These are phyloP conservation scores for Apodospora peruviana DNA, from an alignment of 495 filamentous ascomycete species.

Conservation along the genomic window DNA sequence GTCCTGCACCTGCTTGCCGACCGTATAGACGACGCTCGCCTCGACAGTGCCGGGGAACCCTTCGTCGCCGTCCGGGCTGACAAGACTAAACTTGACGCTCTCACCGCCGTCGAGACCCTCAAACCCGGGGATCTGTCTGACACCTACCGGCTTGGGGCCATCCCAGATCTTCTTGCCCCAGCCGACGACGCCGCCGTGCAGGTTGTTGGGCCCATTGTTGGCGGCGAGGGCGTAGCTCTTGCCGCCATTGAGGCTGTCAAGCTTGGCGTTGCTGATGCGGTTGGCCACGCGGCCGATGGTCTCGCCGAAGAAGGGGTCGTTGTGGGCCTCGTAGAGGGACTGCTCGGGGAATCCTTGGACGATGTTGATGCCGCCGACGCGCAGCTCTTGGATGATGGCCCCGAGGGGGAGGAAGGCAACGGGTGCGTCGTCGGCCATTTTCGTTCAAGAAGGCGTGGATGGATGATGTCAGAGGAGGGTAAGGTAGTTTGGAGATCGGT, in stretches of 20 bases:
- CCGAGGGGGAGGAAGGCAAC: slow-evolving; percentile 75
- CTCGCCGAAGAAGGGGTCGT: slow-evolving; percentile 78
- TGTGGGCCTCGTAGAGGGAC: slow-evolving; percentile 65
- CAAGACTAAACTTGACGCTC: slow-evolving; percentile 68
- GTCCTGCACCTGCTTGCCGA: slow-evolving; percentile 56
- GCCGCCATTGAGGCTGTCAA: slow-evolving; percentile 65
- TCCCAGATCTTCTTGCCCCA: slow-evolving; percentile 84
- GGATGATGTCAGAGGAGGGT: slow-evolving; percentile 8
- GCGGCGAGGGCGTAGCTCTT: slow-evolving; percentile 58
- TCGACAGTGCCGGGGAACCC: slow-evolving; percentile 82
- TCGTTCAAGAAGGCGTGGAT: slow-evolving; percentile 3
- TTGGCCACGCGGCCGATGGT: slow-evolving; percentile 93
- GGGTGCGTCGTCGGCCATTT: slow-evolving; percentile 38
- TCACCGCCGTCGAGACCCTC: slow-evolving; percentile 63
- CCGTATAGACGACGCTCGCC: slow-evolving; percentile 70
- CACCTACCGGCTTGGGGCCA: slow-evolving; percentile 59
- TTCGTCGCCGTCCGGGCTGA: slow-evolving; percentile 72
- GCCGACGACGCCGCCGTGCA: slow-evolving; percentile 76
- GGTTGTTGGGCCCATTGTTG: slow-evolving; percentile 72
- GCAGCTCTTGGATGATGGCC: slow-evolving; percentile 82
- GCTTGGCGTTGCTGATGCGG: slow-evolving; percentile 66
- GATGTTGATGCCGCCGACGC: slow-evolving; percentile 71
- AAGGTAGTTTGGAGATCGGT: no score
- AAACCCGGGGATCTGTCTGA: slow-evolving; percentile 37
- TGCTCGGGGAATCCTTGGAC: slow-evolving; percentile 76